These are phyloP conservation scores for Termitomyces sp. DNA, from an alignment of 768 basidiomycete genomes.

Conservation along the genomic window DNA sequence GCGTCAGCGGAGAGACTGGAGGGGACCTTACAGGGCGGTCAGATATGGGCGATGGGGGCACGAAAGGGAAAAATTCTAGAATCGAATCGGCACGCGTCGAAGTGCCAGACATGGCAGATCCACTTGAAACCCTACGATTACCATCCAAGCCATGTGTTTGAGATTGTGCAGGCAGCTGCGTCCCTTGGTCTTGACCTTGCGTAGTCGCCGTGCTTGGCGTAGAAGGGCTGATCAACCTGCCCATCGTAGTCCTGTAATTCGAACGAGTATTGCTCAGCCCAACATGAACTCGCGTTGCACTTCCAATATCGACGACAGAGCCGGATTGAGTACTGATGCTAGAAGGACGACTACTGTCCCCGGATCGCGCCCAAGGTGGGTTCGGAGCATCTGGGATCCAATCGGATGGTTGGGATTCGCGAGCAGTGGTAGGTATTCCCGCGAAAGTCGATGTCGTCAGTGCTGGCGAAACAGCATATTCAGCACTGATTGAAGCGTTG, in stretches of 20 bases:
- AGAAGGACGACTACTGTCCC: constrained; percentile 43
- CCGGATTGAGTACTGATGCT: constrained; percentile 62
- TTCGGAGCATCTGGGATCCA: constrained; percentile 34
- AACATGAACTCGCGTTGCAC: constrained; percentile 64
- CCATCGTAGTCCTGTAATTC: constrained; percentile 58
- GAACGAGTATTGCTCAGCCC: constrained; percentile 41
- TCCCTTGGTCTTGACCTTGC: constrained; percentile 64
- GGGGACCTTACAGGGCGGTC: constrained; percentile 70
- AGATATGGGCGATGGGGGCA: constrained; percentile 87
- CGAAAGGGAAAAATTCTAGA: constrained; percentile 83
- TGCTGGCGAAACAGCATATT: constrained; percentile 30
- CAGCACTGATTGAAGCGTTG: constrained; percentile 33
- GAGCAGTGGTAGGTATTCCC: constrained; percentile 19
- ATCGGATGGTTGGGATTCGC: constrained; percentile 24
- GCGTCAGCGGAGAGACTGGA: constrained; percentile 64
- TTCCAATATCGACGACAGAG: constrained; percentile 53
- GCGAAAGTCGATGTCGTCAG: constrained; percentile 37
- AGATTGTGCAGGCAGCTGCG: constrained; percentile 58
- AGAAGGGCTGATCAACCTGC: constrained; percentile 48
- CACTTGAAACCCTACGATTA: constrained; percentile 51
- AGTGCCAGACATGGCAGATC: constrained; percentile 60
- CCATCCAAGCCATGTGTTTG: constrained; percentile 50
- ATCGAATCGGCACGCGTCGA: constrained; percentile 80
- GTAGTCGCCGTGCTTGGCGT: constrained; percentile 30
- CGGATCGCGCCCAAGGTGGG: constrained; percentile 34